Evolutionary conservation across 2,329 filamentous ascomycete species (phyloP).

Genomic region (Paecilomyces dactylethromorphus): DNA sequence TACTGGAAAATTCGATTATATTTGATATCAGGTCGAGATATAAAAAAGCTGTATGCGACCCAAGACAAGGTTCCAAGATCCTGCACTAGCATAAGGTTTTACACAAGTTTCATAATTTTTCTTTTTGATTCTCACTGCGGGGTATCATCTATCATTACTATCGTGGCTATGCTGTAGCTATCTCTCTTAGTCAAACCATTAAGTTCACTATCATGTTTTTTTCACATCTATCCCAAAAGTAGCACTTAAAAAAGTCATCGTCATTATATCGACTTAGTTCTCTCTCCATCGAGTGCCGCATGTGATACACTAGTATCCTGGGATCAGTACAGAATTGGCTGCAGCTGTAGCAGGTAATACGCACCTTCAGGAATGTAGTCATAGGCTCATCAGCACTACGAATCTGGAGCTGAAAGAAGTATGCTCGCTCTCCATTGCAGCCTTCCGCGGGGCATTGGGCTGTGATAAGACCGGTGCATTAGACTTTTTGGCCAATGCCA

Average conservation of each 20-base stretch:
- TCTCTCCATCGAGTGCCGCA: slow-evolving; percentile 44
- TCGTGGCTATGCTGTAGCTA: neutral
- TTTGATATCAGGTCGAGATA: neutral
- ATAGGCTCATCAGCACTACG: slow-evolving; percentile 97
- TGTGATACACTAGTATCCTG: slow-evolving; percentile 33
- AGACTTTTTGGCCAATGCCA: slow-evolving; percentile 3
- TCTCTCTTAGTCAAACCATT: neutral
- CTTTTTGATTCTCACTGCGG: neutral
- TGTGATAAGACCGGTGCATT: slow-evolving; percentile 19
- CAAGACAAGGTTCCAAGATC: neutral
- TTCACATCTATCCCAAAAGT: neutral
- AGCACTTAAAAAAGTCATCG: neutral
- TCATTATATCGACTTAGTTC: slow-evolving; percentile 26
- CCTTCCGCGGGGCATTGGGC: slow-evolving; percentile 75
- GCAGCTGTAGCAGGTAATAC: slow-evolving; percentile 13
- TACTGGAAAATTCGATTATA: neutral
- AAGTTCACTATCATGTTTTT: neutral
- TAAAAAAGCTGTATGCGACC: neutral
- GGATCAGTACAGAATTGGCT: neutral
- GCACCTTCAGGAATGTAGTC: slow-evolving; percentile 88
- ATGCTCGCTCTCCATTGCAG: slow-evolving; percentile 78
- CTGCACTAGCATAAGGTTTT: neutral
- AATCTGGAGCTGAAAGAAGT: slow-evolving; percentile 96
- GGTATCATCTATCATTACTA: neutral
- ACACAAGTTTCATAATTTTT: slow-evolving; percentile 2